Base-by-base conservation (phyloP, 2,329 filamentous ascomycete species). In the Chaetomiaceae sp. region DNA sequence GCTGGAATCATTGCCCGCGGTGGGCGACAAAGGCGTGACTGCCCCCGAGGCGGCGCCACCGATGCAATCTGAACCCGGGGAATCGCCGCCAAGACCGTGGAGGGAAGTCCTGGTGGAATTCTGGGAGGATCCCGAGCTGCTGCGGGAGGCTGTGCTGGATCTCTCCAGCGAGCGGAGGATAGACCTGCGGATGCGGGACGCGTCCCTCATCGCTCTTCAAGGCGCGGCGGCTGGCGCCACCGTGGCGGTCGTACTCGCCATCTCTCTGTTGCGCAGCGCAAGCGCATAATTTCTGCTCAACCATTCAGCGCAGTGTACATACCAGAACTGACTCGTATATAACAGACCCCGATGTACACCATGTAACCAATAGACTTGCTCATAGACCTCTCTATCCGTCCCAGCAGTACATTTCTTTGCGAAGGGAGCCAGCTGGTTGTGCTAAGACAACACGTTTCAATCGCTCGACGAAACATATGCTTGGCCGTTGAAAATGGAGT, bases 151-250 rank as follows among this genome's bases (percentile, higher is more conserved):
- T 3, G 61, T 79, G 5, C 63, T 71, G 36, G 84, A 89, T 58
- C 67, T 89, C 14, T 81, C 78, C 69, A 89, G 86, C 68, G 82
- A 89, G 51, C 75, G 82, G 59, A 72, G 71, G 56, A 73, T 90
- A 62, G 73, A 78, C 44, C 63, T 89, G 56, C 79, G 80, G 38
- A 87, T 88, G 74, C 78, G 81, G 48, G 87, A 91, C 62, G 71
- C 86, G 29, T 89, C 87, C 2, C 69, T 85, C n/a, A 72, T 88
- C 59, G 84, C 80, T 44, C 70, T 89, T 32, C 81, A 90, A 68
- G 80, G 86, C 50, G 82, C 80, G 7, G 75, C 81, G 25, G 78
- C 81, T 0, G 87, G 87, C n/a, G 86, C 83, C 10, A 75, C 77
- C 0, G 59, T 87, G 14, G 79, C 78, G 48, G 79, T 77, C 32